Evolutionary conservation across 345 rosid genomes (phyloP), one percentile per base, ranked within the genome.

Genomic region (Boechera stricta): DNA sequence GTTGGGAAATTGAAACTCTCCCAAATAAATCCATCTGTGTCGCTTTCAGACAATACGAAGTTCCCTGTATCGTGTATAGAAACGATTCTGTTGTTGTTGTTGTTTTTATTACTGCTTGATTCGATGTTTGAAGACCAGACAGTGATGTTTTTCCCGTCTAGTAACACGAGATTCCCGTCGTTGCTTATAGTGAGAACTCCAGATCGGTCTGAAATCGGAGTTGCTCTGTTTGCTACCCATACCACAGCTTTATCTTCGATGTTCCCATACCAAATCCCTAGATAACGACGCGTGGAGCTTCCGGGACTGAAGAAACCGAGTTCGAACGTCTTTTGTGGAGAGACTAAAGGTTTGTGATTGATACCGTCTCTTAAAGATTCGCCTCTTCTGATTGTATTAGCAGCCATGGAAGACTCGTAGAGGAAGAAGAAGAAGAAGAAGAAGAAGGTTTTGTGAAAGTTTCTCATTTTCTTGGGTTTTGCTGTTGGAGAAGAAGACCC

Each of bases 1-100:
- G 91, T 83, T 28, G 91, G 91, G 64, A 86, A 33, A 6, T 87
- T 35, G 71, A 88, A 86, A 86, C 95, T 91, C 67, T 85, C 86
- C 96, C 93, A 92, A 5, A 80, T 48, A 35, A 59, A 15, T 28
- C 44, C 76, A 18, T 55, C 66, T 69, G 78, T 67, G 33, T 39
- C 84, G 1, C 7, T 73, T 28, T 75, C 81, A 18, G 73, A 56
- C 68, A 85, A 74, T 3, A 78, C 45, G 0, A 85, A 42, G 76
- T 82, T 87, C 9, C 89, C 92, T 2, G 75, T 18, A 28, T 79
- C 81, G 8, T 0, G 6, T 7, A 86, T 26, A 0, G 57, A 5
- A 15, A 56, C 80, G 79, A 15, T 28, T n/a, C 12, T 87, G 86
- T 16, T 81, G 64, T 12, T 76, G 78, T 79, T 74, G 64, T 70